Evolutionary conservation across 768 basidiomycete species (phyloP).

Genomic region (Daedaleopsis nitida): DNA sequence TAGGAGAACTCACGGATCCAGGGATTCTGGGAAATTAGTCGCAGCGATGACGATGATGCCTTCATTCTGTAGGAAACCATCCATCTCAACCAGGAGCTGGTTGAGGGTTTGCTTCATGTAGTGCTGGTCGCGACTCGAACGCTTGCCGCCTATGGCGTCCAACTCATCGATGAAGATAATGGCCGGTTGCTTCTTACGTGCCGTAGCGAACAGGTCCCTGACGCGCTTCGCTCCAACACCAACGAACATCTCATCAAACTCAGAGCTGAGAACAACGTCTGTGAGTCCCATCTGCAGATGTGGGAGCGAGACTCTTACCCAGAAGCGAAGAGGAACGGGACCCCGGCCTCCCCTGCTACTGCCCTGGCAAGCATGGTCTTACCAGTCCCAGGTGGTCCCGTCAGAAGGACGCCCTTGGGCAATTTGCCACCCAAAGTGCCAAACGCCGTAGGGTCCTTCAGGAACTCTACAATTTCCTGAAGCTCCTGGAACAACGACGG

Average conservation of each 20-base stretch:
- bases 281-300: not conserved
- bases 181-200: constrained; percentile 91
- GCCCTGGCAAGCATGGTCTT: constrained; percentile 98
- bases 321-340: constrained; percentile 96
- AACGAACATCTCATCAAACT: constrained; percentile 98
- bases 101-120: constrained; percentile 95
- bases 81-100: constrained; percentile 95
- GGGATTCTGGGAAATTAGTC: constrained; percentile 95
- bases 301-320: constrained; percentile 52
- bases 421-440: constrained; percentile 90
- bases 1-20: constrained; percentile 70
- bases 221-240: constrained; percentile 95
- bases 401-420: constrained; percentile 89
- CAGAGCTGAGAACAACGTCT: constrained; percentile 52
- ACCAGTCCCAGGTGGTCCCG: constrained; percentile 93
- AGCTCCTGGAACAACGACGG: constrained; percentile 61
- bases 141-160: constrained; percentile 91
- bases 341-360: constrained; percentile 96
- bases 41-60: constrained; percentile 95
- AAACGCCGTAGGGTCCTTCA: constrained; percentile 91
- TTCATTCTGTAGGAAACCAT: constrained; percentile 92
- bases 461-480: constrained; percentile 91
- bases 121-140: constrained; percentile 80
- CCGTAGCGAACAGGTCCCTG: constrained; percentile 90
- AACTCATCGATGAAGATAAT: constrained; percentile 99